Evolutionary conservation across 176 grass and related monocot genomes (phyloP).

Genomic region (Rhynchospora breviuscula): DNA sequence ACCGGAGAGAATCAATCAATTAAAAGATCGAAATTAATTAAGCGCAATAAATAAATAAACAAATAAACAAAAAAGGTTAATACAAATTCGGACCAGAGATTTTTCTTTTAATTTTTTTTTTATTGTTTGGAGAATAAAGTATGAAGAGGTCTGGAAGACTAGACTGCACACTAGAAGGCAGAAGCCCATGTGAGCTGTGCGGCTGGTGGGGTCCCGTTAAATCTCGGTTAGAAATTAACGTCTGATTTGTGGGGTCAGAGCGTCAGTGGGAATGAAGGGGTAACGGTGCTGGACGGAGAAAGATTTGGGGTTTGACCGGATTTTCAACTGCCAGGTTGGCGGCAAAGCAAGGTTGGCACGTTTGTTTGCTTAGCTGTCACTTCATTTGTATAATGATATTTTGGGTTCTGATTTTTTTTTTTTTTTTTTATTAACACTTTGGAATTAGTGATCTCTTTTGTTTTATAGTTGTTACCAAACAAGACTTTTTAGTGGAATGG

Average conservation of each 20-base stretch:
- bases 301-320: not conserved
- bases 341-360: conserved; percentile 36
- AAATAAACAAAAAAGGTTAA: conserved; percentile 2
- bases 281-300: conserved; percentile 8
- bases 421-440: not conserved
- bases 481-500: not conserved
- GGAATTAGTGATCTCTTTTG: not conserved
- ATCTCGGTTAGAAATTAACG: not conserved
- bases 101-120: not conserved
- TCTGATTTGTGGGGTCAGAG: not conserved
- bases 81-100: not conserved
- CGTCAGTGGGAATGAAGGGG: not conserved
- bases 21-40: not conserved
- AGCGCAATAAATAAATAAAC: not conserved
- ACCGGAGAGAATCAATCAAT: not conserved
- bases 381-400: not conserved
- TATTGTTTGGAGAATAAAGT: conserved; percentile 15
- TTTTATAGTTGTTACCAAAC: not conserved
- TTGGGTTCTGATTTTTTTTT: not conserved
- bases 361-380: conserved; percentile 43
- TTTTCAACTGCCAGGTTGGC: conserved; percentile 23
- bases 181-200: conserved; percentile 40
- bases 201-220: conserved; percentile 23
- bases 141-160: not conserved
- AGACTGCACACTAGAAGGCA: not conserved